phyloP scores from a whole-genome alignment of 495 filamentous ascomycete species.

The Bathelium albidoporum region DNA sequence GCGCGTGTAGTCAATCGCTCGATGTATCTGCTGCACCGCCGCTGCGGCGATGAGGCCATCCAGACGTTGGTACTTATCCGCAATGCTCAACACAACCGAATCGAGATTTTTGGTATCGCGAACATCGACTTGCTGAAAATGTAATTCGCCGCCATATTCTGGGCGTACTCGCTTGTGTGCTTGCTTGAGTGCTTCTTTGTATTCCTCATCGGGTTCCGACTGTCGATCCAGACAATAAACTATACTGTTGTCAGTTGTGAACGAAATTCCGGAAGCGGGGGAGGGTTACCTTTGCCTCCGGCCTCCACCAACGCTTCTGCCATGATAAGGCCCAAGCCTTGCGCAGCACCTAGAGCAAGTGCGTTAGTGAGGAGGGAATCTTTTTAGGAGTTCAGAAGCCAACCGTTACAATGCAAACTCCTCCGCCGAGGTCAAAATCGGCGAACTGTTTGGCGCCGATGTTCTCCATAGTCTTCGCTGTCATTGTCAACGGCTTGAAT shows the following conservation, averaged over 20 bases:
- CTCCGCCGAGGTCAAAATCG: slow-evolving; percentile 33
- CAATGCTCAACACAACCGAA: slow-evolving; percentile 45
- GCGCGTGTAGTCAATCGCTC: slow-evolving; percentile 58
- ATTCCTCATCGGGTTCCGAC: slow-evolving; percentile 40
- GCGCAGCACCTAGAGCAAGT: slow-evolving; percentile 13
- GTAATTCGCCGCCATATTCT: slow-evolving; percentile 45
- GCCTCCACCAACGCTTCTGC: slow-evolving; percentile 62
- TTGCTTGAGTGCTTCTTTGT: slow-evolving; percentile 38
- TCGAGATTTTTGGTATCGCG: slow-evolving; percentile 48
- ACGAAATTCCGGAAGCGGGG: too few species aligned
- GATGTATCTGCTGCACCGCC: slow-evolving; percentile 59
- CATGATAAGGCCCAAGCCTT: slow-evolving; percentile 48
- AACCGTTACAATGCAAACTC: slow-evolving; percentile 53
- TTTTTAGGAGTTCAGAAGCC: slow-evolving; percentile 41
- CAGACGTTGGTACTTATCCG: slow-evolving; percentile 43
- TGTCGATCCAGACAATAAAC: slow-evolving; percentile 57
- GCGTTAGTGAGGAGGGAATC: not conserved
- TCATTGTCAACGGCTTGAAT: too few species aligned
- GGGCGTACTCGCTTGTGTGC: slow-evolving; percentile 37
- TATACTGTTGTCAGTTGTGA: too few species aligned
- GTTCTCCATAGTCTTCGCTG: not conserved
- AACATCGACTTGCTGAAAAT: slow-evolving; percentile 57
- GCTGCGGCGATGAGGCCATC: slow-evolving; percentile 72
- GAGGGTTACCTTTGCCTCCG: slow-evolving; percentile 56
- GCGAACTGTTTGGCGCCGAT: not conserved